Base-by-base conservation (phyloP, 371 early-diverging fungal genomes). In the Syncephalastrum racemosum region DNA sequence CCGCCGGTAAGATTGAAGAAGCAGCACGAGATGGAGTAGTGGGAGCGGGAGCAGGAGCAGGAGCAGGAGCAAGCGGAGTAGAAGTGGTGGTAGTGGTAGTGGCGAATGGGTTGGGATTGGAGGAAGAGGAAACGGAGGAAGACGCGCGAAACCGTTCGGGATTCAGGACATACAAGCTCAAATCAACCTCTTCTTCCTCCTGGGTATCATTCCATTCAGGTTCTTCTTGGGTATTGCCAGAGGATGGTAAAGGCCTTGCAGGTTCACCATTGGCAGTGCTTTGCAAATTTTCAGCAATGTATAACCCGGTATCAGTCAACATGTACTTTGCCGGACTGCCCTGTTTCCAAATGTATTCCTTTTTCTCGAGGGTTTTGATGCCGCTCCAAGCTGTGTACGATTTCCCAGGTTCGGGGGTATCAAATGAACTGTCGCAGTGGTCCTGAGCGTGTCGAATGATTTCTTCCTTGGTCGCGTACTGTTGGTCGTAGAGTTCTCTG, bases 361-460 rank as follows among this genome's bases (percentile, higher is more conserved):
- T 88, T 4, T 78, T 70, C 12, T 81, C 50, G 54, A 96, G 67
- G 0, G 83, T 90, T 57, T 84, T 86, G 62, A 95, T 90, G 14
- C 86, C 78, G 25, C 56, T 77, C 90, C 93, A 95, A n/a, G 87
- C 94, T 0, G 90, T 85, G 60, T 88, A 91, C 46, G 56, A 62
- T 16, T 66, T 71, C 0, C 81, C 82, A 1, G 67, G 68, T 0
- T 79, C 85, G 7, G 84, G 71, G 5, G 81, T 71, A 16, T 86
- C 84, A 46, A 90, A 80, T 0, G 93, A 88, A 2, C 76, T 49
- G 45, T 91, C 85, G 52, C 87, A 82, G 54, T 84, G 80, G 14
- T 67, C 54, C 66, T 92, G 89, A 1, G 81, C 90, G 4, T 59
- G n/a, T 0, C 73, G 66, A 12, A 83, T 73, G 18, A 90, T 84